Evolutionary conservation across 306 rosid genomes (phyloP).

Genomic region (Pyrus bretschneideri): DNA sequence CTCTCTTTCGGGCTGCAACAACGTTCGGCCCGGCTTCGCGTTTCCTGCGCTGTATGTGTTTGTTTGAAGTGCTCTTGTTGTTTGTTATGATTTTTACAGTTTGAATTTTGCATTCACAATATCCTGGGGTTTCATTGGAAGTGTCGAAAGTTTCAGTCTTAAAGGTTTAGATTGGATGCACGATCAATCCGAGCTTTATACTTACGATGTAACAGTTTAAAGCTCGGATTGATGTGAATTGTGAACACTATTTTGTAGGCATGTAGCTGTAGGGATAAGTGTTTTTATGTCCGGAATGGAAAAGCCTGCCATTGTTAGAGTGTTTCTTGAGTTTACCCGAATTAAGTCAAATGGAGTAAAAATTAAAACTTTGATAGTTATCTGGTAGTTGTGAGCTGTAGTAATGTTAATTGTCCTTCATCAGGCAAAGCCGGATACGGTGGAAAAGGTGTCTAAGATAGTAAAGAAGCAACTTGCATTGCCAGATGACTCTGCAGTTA

Average conservation of each 20-base stretch:
- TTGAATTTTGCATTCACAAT: neutral
- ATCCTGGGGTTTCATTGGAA: too few relatives aligned
- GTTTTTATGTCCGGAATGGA: too few relatives aligned
- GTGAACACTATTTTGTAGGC: neutral
- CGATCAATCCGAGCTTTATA: neutral
- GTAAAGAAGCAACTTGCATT: slow-evolving; percentile 72
- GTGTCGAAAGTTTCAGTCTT: neutral
- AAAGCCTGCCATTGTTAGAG: neutral
- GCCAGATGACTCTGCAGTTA: slow-evolving; percentile 42
- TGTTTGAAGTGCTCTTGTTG: neutral
- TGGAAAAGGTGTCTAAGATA: slow-evolving; percentile 54
- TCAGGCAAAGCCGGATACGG: slow-evolving; percentile 70
- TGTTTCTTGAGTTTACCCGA: too few relatives aligned
- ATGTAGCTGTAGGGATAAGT: too few relatives aligned
- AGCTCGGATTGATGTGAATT: neutral
- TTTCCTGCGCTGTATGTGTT: slow-evolving; percentile 60
- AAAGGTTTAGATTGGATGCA: neutral
- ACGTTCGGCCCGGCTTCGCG: slow-evolving; percentile 25
- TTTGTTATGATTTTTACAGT: neutral
- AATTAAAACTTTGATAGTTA: neutral
- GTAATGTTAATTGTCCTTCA: slow-evolving; percentile 9
- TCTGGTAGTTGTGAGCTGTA: neutral
- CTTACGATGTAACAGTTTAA: neutral
- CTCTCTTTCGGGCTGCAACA: slow-evolving; percentile 29
- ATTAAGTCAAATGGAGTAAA: neutral